A percentile compares a stretch with the other conserved stretches of the same genome.
These are phyloP conservation scores for Fusarium continuum DNA, from an alignment of 2,329 filamentous ascomycete genomes.

Conservation along the genomic window DNA sequence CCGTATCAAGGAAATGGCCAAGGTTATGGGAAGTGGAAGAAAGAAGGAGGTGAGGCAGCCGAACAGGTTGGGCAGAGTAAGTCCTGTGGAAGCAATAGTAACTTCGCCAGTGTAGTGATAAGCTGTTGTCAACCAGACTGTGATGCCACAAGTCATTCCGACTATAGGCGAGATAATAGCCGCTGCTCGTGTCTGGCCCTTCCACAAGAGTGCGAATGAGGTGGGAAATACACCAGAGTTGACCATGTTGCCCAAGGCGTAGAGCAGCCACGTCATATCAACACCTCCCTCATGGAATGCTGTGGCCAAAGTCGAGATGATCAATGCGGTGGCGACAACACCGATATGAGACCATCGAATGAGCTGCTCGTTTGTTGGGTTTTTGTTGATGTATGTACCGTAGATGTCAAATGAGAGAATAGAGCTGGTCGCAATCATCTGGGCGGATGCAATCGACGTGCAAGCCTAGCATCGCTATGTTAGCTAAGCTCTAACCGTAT, in stretches of 20 bases:
- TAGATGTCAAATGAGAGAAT: slow-evolving; percentile 65
- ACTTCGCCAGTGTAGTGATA: slow-evolving; percentile 57
- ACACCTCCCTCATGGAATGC: slow-evolving; percentile 63
- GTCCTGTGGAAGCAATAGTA: slow-evolving; percentile 57
- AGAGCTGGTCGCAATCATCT: slow-evolving; percentile 62
- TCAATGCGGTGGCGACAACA: slow-evolving; percentile 61
- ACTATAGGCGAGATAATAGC: slow-evolving; percentile 61
- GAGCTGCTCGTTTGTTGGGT: slow-evolving; percentile 57
- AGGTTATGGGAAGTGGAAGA: neutral
- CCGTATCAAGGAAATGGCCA: neutral
- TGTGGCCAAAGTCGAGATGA: slow-evolving; percentile 61
- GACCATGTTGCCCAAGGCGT: slow-evolving; percentile 63
- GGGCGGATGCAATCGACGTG: slow-evolving; percentile 64
- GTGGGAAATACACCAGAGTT: slow-evolving; percentile 64
- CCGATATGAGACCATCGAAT: slow-evolving; percentile 63
- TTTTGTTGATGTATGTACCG: slow-evolving; percentile 57
- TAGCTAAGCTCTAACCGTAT: too few species aligned
- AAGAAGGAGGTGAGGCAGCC: slow-evolving; percentile 41
- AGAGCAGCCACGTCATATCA: slow-evolving; percentile 63
- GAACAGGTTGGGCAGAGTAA: slow-evolving; percentile 61
- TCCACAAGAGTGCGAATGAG: slow-evolving; percentile 62
- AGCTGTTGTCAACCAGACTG: slow-evolving; percentile 62
- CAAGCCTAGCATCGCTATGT: too few species aligned
- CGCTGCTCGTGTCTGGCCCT: slow-evolving; percentile 57
- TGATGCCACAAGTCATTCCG: slow-evolving; percentile 60